phyloP scores from a whole-genome alignment of 306 rosid genomes.

The Crataegus laevigata region DNA sequence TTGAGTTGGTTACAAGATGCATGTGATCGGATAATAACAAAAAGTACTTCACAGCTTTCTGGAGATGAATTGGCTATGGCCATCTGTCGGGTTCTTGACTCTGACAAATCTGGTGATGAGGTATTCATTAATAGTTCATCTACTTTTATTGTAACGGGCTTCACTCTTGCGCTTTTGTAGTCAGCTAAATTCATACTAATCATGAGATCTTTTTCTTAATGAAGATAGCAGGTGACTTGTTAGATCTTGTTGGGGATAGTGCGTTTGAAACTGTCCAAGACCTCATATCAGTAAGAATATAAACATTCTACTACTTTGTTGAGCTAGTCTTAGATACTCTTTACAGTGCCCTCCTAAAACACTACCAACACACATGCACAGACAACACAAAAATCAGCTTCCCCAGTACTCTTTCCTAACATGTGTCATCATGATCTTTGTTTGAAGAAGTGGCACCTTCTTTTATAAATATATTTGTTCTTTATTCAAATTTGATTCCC shows the following conservation, averaged over 20 bases:
- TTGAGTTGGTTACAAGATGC: constrained; percentile 76
- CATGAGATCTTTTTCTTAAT: constrained; percentile 18
- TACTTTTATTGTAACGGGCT: neutral
- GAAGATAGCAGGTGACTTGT: constrained; percentile 86
- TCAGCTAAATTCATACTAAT: constrained; percentile 11
- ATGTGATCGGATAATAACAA: constrained; percentile 53
- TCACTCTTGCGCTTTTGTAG: neutral
- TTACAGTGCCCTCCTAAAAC: neutral
- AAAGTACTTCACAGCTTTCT: constrained; percentile 47
- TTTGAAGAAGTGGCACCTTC: neutral
- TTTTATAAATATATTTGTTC: neutral
- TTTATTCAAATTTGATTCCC: neutral
- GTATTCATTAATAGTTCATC: constrained; percentile 32
- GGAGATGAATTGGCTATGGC: constrained; percentile 85
- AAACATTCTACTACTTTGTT: constrained; percentile 4
- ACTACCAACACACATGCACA: neutral
- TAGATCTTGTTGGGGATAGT: constrained; percentile 91
- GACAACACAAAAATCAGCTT: neutral
- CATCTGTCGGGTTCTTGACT: constrained; percentile 83
- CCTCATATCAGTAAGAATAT: constrained; percentile 59
- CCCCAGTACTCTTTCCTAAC: neutral
- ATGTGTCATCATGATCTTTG: neutral
- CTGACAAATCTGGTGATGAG: constrained; percentile 94
- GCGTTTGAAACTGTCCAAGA: constrained; percentile 88
- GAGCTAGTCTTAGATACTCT: constrained; percentile 1